These are phyloP conservation scores for Lactifluus piperatus DNA, from an alignment of 768 basidiomycete species.

Conservation along the genomic window DNA sequence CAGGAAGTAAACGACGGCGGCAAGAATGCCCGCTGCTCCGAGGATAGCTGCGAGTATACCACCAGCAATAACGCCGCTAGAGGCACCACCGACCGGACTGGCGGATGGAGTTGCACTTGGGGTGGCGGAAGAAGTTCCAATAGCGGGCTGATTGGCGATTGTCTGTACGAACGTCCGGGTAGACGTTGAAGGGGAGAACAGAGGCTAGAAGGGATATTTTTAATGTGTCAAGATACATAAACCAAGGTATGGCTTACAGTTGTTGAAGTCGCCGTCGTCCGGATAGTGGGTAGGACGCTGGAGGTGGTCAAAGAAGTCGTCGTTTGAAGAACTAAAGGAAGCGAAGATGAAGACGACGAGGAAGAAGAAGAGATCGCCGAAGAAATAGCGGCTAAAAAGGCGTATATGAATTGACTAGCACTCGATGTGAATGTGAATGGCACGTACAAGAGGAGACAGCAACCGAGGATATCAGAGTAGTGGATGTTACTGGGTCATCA, in stretches of 20 bases:
- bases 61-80: constrained; percentile 27
- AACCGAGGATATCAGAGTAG: not conserved
- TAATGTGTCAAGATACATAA: not conserved
- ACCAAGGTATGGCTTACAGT: not conserved
- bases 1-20: constrained; percentile 29
- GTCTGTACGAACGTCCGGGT: constrained; percentile 8
- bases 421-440: not conserved
- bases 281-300: not conserved
- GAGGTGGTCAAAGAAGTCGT: not conserved
- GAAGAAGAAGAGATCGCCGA: not conserved
- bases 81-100: constrained; percentile 6
- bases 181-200: not conserved
- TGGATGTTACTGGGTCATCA: not conserved
- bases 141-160: not conserved
- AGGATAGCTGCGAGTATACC: constrained; percentile 30
- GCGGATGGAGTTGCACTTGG: constrained; percentile 3
- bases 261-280: not conserved
- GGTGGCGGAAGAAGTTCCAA: not conserved
- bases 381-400: not conserved
- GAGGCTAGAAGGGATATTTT: not conserved
- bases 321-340: not conserved
- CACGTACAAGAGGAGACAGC: not conserved
- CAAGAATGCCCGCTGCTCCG: constrained; percentile 27
- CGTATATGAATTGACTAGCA: not conserved
- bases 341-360: not conserved